Percentiles rank a stretch among this genome's conserved stretches.
These are phyloP conservation scores for Populus euphratica DNA, from an alignment of 345 rosid species.

Conservation along the genomic window DNA sequence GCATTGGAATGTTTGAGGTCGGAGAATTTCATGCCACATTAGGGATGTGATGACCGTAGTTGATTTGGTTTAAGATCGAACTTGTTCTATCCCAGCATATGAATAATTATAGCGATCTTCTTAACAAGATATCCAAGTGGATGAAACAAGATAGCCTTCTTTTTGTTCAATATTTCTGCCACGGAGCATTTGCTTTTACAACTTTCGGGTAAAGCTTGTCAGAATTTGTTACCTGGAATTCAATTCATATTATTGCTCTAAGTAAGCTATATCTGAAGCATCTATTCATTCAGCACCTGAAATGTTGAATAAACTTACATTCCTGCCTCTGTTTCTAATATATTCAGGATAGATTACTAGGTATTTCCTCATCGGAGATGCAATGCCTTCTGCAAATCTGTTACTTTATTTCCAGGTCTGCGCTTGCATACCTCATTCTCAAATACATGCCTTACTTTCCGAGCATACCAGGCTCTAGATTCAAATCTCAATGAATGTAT, in stretches of 20 bases:
- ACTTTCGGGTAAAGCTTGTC: conserved; percentile 58
- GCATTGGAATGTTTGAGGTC: conserved; percentile 93
- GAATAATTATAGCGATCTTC: conserved; percentile 76
- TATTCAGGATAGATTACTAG: conserved; percentile 72
- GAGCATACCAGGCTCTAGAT: background rate
- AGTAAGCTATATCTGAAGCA: too few species aligned
- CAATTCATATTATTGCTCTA: background rate
- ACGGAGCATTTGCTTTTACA: conserved; percentile 70
- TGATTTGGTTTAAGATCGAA: background rate
- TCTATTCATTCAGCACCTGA: background rate
- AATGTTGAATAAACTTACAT: background rate
- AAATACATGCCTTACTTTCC: background rate
- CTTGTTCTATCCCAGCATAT: conserved; percentile 50
- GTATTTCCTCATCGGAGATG: conserved; percentile 83
- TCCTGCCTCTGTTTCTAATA: background rate
- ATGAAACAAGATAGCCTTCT: conserved; percentile 73
- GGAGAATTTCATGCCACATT: background rate
- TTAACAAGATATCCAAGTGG: conserved; percentile 76
- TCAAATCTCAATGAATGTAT: background rate
- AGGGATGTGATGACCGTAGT: background rate
- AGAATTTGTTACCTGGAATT: background rate
- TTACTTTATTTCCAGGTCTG: conserved; percentile 84
- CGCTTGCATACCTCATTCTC: background rate
- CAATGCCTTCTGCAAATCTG: conserved; percentile 85
- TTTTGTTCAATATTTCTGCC: conserved; percentile 85